A percentile compares a stretch with the other conserved stretches of the same genome.
Evolutionary conservation across 129 eudicot genomes (phyloP).

Genomic region (Silybum marianum): DNA sequence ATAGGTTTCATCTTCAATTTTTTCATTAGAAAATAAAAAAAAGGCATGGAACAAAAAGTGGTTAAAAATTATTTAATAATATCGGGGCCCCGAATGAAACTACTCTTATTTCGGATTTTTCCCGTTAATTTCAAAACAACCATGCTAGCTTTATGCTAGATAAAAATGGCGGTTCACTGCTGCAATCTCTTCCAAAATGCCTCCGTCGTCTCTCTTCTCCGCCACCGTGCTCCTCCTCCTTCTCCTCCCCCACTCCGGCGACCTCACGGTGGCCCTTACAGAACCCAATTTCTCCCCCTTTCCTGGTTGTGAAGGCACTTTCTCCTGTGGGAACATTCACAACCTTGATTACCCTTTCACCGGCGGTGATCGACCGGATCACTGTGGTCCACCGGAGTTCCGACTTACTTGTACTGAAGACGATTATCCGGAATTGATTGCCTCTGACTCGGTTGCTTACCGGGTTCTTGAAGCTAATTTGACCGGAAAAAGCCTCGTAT

Average conservation of each 20-base stretch:
- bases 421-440: slow-evolving; percentile 39
- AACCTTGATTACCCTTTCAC: slow-evolving; percentile 63
- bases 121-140: slow-evolving; percentile 25
- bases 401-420: slow-evolving; percentile 43
- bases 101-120: slow-evolving; percentile 31
- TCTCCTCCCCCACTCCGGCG: slow-evolving; percentile 28
- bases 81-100: slow-evolving; percentile 17
- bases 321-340: slow-evolving; percentile 57
- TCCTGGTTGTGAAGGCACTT: slow-evolving; percentile 45
- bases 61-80: background rate
- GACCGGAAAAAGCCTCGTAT: slow-evolving; percentile 33
- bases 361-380: slow-evolving; percentile 53
- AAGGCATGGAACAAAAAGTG: background rate
- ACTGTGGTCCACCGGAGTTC: slow-evolving; percentile 69
- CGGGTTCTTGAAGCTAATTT: slow-evolving; percentile 47
- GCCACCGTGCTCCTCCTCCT: slow-evolving; percentile 17
- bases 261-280: slow-evolving; percentile 32
- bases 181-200: slow-evolving; percentile 26
- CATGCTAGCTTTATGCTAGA: slow-evolving; percentile 10
- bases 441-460: slow-evolving; percentile 39
- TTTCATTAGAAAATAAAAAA: background rate
- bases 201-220: slow-evolving; percentile 18
- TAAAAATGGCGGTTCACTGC: slow-evolving; percentile 21
- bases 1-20: background rate
- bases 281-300: slow-evolving; percentile 25